Evolutionary conservation across 176 grass and related monocot species (phyloP).

Genomic region (Oryza brachyantha): DNA sequence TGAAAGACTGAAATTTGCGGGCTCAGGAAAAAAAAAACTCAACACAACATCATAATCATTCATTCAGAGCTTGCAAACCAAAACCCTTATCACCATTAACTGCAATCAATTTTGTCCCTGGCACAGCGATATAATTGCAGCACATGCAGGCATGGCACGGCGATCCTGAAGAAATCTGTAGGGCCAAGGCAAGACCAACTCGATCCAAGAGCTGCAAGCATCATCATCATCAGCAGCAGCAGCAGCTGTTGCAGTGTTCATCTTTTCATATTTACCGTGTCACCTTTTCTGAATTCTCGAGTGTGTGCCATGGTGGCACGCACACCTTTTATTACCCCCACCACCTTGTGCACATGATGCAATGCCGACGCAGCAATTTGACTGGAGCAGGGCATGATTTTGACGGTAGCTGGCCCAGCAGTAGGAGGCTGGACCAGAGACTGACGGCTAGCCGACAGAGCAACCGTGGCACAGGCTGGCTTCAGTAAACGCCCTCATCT

Average conservation of each 20-base stretch:
- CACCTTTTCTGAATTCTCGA: background rate
- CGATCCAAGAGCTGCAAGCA: background rate
- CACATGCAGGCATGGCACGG: background rate
- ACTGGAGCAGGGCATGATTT: background rate
- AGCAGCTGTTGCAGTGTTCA: background rate
- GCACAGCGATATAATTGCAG: background rate
- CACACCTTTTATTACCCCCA: background rate
- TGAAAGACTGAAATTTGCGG: background rate
- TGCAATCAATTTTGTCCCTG: background rate
- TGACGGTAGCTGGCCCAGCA: background rate
- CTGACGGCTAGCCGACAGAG: background rate
- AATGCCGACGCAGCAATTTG: conserved; percentile 11
- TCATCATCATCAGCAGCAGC: background rate
- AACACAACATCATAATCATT: background rate
- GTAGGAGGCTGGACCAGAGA: background rate
- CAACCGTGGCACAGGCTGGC: background rate
- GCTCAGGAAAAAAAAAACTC: background rate
- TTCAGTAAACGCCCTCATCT: background rate
- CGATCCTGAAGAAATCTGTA: background rate
- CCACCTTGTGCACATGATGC: conserved; percentile 31
- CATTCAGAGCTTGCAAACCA: background rate
- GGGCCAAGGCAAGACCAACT: no score
- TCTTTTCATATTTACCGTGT: background rate
- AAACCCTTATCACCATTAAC: background rate
- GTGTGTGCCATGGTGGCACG: background rate